Evolutionary conservation across 768 basidiomycete genomes (phyloP).

Genomic region (Kwoniella sp.): DNA sequence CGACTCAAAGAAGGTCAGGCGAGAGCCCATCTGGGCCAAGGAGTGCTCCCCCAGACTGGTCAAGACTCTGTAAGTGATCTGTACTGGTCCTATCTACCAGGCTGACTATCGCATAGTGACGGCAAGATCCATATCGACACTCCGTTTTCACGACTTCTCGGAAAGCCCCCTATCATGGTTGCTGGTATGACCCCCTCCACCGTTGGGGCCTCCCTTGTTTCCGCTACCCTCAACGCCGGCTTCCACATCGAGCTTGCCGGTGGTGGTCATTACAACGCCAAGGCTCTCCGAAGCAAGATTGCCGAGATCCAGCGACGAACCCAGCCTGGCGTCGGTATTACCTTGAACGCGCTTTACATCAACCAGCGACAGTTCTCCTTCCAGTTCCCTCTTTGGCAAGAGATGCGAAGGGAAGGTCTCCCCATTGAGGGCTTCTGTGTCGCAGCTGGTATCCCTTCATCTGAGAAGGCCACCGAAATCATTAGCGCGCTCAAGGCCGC

Average conservation of each 20-base stretch:
- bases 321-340: constrained; percentile 83
- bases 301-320: constrained; percentile 83
- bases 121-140: constrained; percentile 90
- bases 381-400: constrained; percentile 97
- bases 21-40: constrained; percentile 87
- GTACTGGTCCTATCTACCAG: not conserved
- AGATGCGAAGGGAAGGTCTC: constrained; percentile 89
- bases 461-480: constrained; percentile 96
- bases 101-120: constrained; percentile 58
- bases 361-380: constrained; percentile 95
- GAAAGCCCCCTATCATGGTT: constrained; percentile 98
- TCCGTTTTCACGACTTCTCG: constrained; percentile 88
- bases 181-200: constrained; percentile 99
- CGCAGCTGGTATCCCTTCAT: constrained; percentile 92
- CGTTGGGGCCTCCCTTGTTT: constrained; percentile 90
- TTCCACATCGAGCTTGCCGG: constrained; percentile 97
- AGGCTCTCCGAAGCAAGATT: constrained; percentile 82
- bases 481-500: constrained; percentile 72
- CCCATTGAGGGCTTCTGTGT: constrained; percentile 99
- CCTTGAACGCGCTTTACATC: constrained; percentile 94
- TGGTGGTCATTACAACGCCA: constrained; percentile 91
- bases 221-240: constrained; percentile 84
- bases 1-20: constrained; percentile 60
- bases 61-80: constrained; percentile 68
- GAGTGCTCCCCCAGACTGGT: constrained; percentile 79